Conservation (phyloP, 805 yeast species). For the Monosporozyma aerobia region DNA sequence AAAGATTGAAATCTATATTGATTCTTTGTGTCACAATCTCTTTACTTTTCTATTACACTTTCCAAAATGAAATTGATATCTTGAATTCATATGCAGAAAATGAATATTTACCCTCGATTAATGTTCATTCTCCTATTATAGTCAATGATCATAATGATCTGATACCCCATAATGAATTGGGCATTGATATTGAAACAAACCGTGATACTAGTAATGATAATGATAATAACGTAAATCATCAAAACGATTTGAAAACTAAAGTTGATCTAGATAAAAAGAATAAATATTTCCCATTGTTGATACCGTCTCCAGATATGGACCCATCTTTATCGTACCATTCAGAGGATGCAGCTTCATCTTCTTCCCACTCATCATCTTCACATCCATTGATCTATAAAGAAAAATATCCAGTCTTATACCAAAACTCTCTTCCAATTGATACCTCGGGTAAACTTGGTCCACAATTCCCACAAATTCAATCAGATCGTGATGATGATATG, state of each 20-base stretch:
- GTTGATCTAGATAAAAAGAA: conserved; percentile 27
- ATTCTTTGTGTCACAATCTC: conserved; percentile 23
- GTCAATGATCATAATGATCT: conserved; percentile 1
- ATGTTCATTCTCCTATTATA: neutral
- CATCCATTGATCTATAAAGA: conserved; percentile 8
- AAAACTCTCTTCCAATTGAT: conserved; percentile 16
- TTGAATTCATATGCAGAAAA: conserved; percentile 30
- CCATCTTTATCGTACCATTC: conserved; percentile 9
- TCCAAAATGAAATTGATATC: conserved; percentile 29
- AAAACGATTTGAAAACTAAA: neutral
- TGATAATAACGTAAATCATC: neutral
- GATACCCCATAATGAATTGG: neutral
- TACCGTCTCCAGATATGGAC: conserved; percentile 16
- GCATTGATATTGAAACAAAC: neutral
- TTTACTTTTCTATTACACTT: conserved; percentile 28
- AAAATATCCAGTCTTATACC: conserved; percentile 22
- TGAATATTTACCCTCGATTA: conserved; percentile 27
- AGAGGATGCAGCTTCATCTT: conserved; percentile 1
- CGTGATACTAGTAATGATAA: neutral
- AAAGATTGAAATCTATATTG: conserved; percentile 22
- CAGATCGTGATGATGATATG: neutral
- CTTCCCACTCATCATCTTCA: neutral
- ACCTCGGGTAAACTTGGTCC: conserved; percentile 1
- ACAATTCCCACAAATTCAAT: neutral
- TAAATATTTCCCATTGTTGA: conserved; percentile 32